Percentiles rank a stretch among this genome's conserved stretches.
These are phyloP conservation scores for Chaetomium cochliodes DNA, from an alignment of 495 filamentous ascomycete genomes.

Conservation along the genomic window DNA sequence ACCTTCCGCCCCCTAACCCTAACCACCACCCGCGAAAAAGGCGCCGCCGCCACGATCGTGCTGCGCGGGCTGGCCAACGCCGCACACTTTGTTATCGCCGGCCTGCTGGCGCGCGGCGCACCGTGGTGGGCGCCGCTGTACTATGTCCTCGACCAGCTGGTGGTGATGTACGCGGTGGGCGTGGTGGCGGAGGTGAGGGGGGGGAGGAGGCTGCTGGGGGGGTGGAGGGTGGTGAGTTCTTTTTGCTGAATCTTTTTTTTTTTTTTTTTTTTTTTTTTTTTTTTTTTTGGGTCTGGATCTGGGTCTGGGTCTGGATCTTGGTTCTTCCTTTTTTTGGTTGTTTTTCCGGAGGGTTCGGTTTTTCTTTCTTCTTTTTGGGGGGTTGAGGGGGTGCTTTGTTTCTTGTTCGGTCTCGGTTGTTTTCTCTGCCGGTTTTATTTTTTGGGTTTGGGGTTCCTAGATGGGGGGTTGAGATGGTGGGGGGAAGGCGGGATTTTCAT, in stretches of 20 bases:
- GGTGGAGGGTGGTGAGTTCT: neutral
- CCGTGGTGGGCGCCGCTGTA: neutral
- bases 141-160: conserved; percentile 4
- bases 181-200: neutral
- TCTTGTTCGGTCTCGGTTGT: too few species aligned
- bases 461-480: neutral
- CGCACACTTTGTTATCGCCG: neutral
- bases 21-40: neutral
- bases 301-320: too few species aligned
- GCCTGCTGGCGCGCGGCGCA: neutral
- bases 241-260: neutral
- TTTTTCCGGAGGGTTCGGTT: neutral
- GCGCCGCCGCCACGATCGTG: neutral
- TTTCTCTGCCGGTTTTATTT: neutral
- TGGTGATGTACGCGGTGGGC: neutral
- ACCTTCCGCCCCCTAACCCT: neutral
- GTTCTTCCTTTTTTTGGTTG: too few species aligned
- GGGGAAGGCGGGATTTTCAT: too few species aligned
- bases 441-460: neutral
- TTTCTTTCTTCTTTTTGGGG: neutral
- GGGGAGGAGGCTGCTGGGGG: neutral
- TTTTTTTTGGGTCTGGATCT: too few species aligned
- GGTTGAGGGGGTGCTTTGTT: too few species aligned
- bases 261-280: neutral
- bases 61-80: neutral